phyloP scores from a whole-genome alignment of 2,329 filamentous ascomycete genomes.

The Exophiala phaeomuriformis region DNA sequence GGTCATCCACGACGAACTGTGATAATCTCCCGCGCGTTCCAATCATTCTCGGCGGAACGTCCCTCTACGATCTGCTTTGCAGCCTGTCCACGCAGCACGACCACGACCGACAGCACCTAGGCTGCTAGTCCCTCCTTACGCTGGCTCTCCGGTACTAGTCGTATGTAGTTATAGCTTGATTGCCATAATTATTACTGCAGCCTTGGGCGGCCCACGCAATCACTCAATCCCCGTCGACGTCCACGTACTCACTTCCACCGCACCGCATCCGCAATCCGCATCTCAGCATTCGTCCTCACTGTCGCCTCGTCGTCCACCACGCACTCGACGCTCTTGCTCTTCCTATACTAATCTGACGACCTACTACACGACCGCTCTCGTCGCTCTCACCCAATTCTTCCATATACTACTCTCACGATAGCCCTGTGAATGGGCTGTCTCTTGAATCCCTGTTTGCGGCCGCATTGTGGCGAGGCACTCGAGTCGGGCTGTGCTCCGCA shows the following conservation, averaged over 20 bases:
- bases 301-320: not conserved
- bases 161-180: not conserved
- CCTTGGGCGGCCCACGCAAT: not conserved
- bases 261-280: not conserved
- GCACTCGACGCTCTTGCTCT: not conserved
- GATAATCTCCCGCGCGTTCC: no score
- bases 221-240: not conserved
- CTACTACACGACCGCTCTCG: no score
- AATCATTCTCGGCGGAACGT: no score
- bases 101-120: no score
- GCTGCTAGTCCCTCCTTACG: no score
- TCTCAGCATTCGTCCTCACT: not conserved
- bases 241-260: not conserved
- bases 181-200: not conserved
- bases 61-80: no score
- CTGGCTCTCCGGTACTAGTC: no score
- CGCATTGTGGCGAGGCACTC: constrained; percentile 21
- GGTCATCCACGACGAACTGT: no score
- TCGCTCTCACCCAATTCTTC: not conserved
- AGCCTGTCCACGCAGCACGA: no score
- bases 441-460: constrained; percentile 2
- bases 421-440: constrained; percentile 8
- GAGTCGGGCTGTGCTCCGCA: constrained; percentile 18
- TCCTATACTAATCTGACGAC: not conserved
- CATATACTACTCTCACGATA: not conserved